Evolutionary conservation across 2,329 filamentous ascomycete genomes (phyloP).

Genomic region (Xylariaceae sp.): DNA sequence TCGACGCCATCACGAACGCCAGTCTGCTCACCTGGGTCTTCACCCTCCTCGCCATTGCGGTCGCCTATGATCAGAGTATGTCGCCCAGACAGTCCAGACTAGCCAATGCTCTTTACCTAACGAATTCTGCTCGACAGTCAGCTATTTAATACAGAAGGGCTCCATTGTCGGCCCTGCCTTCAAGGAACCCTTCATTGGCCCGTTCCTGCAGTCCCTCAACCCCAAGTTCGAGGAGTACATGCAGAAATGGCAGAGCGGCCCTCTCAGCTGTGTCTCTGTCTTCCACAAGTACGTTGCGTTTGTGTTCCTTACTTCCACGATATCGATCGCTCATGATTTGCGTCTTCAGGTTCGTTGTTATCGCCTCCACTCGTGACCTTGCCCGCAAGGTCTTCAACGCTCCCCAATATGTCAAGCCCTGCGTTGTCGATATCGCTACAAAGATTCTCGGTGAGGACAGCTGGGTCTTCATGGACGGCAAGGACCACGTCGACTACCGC

Average conservation of each 20-base stretch:
- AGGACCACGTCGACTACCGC: slow-evolving; percentile 91
- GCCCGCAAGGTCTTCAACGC: slow-evolving; percentile 96
- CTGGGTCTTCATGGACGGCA: slow-evolving; percentile 97
- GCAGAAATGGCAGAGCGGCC: slow-evolving; percentile 85
- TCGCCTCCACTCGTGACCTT: slow-evolving; percentile 91
- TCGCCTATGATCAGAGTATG: slow-evolving; percentile 89
- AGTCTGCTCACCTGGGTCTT: slow-evolving; percentile 59
- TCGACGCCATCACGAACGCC: slow-evolving; percentile 53
- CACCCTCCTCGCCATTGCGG: slow-evolving; percentile 63
- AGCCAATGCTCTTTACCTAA: slow-evolving; percentile 8
- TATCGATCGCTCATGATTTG: slow-evolving; percentile 7
- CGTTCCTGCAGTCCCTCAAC: slow-evolving; percentile 86
- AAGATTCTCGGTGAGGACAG: slow-evolving; percentile 89
- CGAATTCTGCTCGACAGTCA: slow-evolving; percentile 46
- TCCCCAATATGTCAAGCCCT: slow-evolving; percentile 85
- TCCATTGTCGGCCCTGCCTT: slow-evolving; percentile 67
- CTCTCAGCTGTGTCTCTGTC: slow-evolving; percentile 93
- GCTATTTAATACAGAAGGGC: slow-evolving; percentile 70
- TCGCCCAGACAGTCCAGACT: slow-evolving; percentile 18
- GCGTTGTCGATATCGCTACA: slow-evolving; percentile 87
- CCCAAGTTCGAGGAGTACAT: slow-evolving; percentile 90
- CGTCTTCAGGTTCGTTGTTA: slow-evolving; percentile 77
- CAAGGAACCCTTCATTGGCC: slow-evolving; percentile 88
- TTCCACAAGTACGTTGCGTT: slow-evolving; percentile 81
- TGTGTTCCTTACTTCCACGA: not conserved